Evolutionary conservation across 257 asterid genomes (phyloP), one percentile per base, ranked within the genome.

Genomic region (Ilex aquifolium): DNA sequence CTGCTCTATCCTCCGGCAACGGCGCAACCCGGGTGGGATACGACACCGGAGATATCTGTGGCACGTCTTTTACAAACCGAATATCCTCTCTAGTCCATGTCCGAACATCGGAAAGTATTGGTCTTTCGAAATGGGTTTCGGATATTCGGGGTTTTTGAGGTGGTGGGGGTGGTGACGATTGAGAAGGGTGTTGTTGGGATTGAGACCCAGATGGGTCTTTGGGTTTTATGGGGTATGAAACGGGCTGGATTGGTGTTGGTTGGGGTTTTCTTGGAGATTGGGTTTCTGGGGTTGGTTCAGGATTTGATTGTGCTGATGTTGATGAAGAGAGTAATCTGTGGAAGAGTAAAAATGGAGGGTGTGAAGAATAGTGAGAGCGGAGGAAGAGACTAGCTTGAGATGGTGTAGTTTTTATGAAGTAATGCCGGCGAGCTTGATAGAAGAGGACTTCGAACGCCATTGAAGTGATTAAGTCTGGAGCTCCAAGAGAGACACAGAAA

Each of bases 11-110:
- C 77, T 87, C 95, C 8, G 99, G 99, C 69, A 92, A 78, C 1
- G 96, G 97, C 14, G 99, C 99, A 27, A 90, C 95, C n/a, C 96
- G 76, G 10, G 65, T 32, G 1, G 92, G 76, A 59, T 89, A 87
- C 2, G 97, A 84, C 61, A 87, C 79, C 3, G 95, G 85, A 21
- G 90, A 42, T 42, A 83, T 32, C 10, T 15, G 21, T 10, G 79
- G 73, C 2, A 82, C 60, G 68, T 90, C 94, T 76, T 89, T 92
- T 63, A 89, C 81, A 60, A 77, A 89, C 57, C 99, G 86, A 73
- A 89, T 68, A 67, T 92, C 99, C 63, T 83, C 95, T 55, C 88
- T 79, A 7, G 85, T 77, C 95, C 90, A 89, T 10, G 74, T 27
- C 62, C 70, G 75, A 31, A 68, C 16, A 7, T 77, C 82, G 32